phyloP scores from a whole-genome alignment of 2,329 filamentous ascomycete species.

The Fusarium coicis region DNA sequence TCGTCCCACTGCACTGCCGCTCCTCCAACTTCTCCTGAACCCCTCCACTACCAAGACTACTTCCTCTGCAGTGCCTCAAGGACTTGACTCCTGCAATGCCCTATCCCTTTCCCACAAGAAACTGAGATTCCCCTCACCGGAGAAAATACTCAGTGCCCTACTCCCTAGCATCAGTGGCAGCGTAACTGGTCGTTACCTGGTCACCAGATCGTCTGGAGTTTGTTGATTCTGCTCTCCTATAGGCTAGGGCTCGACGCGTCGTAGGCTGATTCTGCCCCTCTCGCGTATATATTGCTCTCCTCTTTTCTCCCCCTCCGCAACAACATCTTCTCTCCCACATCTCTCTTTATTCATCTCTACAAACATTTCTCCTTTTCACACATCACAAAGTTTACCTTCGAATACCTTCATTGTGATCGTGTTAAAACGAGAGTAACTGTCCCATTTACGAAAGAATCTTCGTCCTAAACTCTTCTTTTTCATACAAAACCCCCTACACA shows the following conservation, averaged over 20 bases:
- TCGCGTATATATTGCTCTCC: background rate
- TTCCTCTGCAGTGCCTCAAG: background rate
- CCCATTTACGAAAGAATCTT: too few relatives aligned
- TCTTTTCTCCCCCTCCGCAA: background rate
- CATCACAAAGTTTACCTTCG: background rate
- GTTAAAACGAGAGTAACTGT: too few relatives aligned
- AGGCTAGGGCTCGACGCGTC: background rate
- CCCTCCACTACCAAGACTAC: background rate
- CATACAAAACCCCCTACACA: background rate
- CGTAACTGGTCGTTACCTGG: background rate
- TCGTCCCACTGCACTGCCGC: background rate
- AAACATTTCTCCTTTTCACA: background rate
- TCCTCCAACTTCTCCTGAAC: background rate
- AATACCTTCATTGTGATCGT: background rate
- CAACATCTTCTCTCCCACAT: background rate
- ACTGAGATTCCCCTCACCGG: background rate
- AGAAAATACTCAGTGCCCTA: background rate
- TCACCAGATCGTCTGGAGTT: background rate
- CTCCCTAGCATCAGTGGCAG: background rate
- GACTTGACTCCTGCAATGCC: background rate
- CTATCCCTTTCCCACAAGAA: background rate
- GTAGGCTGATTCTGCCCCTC: background rate
- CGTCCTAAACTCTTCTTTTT: background rate
- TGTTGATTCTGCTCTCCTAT: background rate
- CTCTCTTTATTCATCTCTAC: background rate